Conservation (phyloP, 208 protist genomes). For the Leishmania mexicana region DNA sequence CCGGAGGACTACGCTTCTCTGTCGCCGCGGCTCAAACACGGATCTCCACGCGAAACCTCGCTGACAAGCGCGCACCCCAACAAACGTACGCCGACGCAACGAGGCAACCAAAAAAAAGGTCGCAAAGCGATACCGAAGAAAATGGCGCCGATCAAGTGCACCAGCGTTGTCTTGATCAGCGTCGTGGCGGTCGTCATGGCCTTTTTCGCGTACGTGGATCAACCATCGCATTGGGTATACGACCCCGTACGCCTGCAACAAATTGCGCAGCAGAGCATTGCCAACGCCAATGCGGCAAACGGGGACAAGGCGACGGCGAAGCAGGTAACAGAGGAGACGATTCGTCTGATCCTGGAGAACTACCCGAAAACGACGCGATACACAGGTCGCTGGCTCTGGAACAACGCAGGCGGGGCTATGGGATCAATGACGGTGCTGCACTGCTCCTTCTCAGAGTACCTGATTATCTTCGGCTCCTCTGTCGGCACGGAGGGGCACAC, state of each 20-base stretch:
- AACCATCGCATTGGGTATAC: conserved; percentile 74
- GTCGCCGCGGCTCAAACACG: neutral
- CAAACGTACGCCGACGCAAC: neutral
- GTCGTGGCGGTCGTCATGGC: conserved; percentile 39
- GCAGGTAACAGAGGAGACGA: conserved; percentile 67
- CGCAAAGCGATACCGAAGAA: neutral
- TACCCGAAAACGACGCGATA: conserved; percentile 76
- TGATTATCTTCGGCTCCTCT: conserved; percentile 93
- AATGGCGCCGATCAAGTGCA: neutral
- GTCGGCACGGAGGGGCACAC: conserved; percentile 91
- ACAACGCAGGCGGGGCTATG: conserved; percentile 93
- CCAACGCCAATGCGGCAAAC: conserved; percentile 49
- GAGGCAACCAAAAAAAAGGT: neutral
- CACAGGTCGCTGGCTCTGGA: conserved; percentile 83
- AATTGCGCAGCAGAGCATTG: conserved; percentile 71
- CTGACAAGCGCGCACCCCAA: neutral
- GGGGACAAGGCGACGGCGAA: conserved; percentile 39
- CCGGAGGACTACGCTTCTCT: neutral
- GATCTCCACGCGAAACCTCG: neutral
- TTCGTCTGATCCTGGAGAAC: conserved; percentile 49
- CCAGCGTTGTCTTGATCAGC: conserved; percentile 21
- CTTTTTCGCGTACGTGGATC: conserved; percentile 59
- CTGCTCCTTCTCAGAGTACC: conserved; percentile 92
- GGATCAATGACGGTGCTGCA: conserved; percentile 91
- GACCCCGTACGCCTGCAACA: conserved; percentile 74